phyloP scores from a whole-genome alignment of 441 rosid species.

The Jatropha multifida region DNA sequence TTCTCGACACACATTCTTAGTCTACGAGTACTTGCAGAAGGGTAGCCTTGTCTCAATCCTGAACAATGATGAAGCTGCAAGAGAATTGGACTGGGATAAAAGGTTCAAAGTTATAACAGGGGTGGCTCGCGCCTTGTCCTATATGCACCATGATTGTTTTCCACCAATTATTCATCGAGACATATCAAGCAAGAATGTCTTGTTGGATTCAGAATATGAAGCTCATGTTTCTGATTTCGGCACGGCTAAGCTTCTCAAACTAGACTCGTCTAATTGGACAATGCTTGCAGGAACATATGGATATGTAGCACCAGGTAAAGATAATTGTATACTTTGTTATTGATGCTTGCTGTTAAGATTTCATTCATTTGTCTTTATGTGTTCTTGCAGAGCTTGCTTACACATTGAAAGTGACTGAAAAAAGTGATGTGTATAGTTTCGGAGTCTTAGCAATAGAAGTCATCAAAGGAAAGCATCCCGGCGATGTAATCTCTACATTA shows the following conservation, averaged over 20 bases:
- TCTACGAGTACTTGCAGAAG: constrained; percentile 30
- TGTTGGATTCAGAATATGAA: constrained; percentile 32
- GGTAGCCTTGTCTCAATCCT: constrained; percentile 28
- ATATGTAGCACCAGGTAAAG: constrained; percentile 37
- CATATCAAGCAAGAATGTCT: constrained; percentile 35
- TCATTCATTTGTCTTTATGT: background rate
- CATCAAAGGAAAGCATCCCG: constrained; percentile 34
- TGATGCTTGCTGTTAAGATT: background rate
- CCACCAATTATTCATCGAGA: constrained; percentile 40
- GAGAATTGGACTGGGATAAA: constrained; percentile 30
- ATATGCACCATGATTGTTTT: constrained; percentile 38
- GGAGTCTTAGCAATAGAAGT: constrained; percentile 38
- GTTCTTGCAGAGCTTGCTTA: constrained; percentile 35
- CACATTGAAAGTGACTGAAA: constrained; percentile 34
- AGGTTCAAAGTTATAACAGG: constrained; percentile 32
- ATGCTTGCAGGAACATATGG: constrained; percentile 38
- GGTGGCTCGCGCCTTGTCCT: constrained; percentile 32
- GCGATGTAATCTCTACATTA: constrained; percentile 21
- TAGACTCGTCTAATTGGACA: constrained; percentile 35
- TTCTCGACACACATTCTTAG: constrained; percentile 26
- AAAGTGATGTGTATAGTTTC: constrained; percentile 43
- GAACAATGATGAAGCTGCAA: constrained; percentile 20
- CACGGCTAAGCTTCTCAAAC: constrained; percentile 29
- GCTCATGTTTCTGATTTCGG: constrained; percentile 39
- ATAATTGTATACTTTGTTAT: background rate